Evolutionary conservation across 805 yeast genomes (phyloP), one percentile per base, ranked within the genome.

Genomic region (Myxozyma sirexii): DNA sequence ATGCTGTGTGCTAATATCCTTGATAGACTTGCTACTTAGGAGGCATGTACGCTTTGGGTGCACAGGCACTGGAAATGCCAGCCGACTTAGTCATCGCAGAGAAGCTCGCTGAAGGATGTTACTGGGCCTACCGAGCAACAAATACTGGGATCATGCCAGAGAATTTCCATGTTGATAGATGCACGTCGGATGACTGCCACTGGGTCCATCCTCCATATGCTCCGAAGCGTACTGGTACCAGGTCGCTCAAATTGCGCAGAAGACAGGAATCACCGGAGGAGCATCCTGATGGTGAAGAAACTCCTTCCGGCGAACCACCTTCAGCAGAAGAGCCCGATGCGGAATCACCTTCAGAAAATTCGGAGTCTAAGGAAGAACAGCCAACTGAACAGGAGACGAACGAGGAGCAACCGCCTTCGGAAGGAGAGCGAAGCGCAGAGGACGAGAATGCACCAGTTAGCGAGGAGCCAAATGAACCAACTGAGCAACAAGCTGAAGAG

Each of bases 11-110:
- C 54, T 29, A 45, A 53, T 29, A 29, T 2, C 15, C 19, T n/a
- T 37, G 10, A 17, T 7, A 55, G 59, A 27, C 66, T 5, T 84
- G 87, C 65, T 81, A 79, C 57, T 72, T 81, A 3, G 86, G 85
- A 15, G 82, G 85, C 1, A 81, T 80, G 78, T 73, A 79, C 66
- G 81, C 81, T 0, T 67, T 82, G 26, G 82, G 82, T 1, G 74
- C 82, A 4, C 77, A 72, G 47, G 56, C 81, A 1, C 74, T 82
- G 19, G 68, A 66, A 24, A 65, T 74, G 10, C 73, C 76, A 5
- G 70, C 68, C 31, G 79, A 79, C 58, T 60, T 78, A 49, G 72
- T 71, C 13, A 60, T 74, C n/a, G 86, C 82, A 2, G 71, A 69
- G 21, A 70, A 75, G 41, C 58, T 84, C 8, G 76, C 85, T 0